Percentiles rank a stretch among this genome's conserved stretches.
These are phyloP conservation scores for Aspergillus ustus DNA, from an alignment of 2,329 filamentous ascomycete genomes.

Conservation along the genomic window DNA sequence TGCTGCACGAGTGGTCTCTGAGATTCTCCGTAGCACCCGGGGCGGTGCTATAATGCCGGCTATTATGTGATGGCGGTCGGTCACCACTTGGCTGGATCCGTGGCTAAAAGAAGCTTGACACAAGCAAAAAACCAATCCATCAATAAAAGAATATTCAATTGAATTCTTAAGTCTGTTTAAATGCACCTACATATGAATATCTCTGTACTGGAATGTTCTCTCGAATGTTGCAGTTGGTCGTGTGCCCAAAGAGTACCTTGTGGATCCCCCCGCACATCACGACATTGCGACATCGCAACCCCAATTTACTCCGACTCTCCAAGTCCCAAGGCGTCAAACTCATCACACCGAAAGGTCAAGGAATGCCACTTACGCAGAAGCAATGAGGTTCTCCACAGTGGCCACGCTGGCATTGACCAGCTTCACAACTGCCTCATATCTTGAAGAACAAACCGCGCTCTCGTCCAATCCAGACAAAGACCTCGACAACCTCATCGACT, in stretches of 20 bases:
- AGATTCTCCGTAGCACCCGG: background rate
- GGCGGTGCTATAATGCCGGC: constrained; percentile 6
- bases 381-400: constrained; percentile 12
- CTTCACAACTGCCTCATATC: background rate
- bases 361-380: background rate
- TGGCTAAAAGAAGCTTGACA: background rate
- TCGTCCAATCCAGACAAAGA: constrained; percentile 1
- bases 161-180: background rate
- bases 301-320: background rate
- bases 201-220: background rate
- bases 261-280: constrained; percentile 4
- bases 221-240: background rate
- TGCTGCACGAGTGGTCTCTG: background rate
- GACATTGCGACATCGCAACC: background rate
- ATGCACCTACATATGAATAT: background rate
- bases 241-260: background rate
- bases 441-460: constrained; percentile 1
- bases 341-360: background rate
- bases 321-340: background rate
- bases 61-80: background rate
- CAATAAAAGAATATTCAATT: background rate
- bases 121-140: background rate
- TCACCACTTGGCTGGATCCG: background rate
- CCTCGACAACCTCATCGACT: constrained; percentile 44
- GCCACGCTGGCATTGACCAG: constrained; percentile 7